These are phyloP conservation scores for Quercus mongolica DNA, from an alignment of 306 rosid genomes.

Conservation along the genomic window DNA sequence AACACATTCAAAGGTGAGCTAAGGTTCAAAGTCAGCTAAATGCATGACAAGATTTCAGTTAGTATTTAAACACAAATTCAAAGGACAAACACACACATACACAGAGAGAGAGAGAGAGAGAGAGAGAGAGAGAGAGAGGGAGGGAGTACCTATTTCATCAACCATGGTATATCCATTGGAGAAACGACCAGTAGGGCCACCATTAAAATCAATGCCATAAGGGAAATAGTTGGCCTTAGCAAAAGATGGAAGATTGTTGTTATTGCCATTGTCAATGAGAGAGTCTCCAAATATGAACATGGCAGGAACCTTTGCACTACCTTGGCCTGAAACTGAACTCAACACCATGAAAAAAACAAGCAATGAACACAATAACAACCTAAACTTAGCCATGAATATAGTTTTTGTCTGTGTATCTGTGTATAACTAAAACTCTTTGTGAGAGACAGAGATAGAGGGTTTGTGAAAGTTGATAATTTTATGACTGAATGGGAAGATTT, in stretches of 20 bases:
- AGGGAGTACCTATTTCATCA: constrained; percentile 56
- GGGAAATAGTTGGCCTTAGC: constrained; percentile 94
- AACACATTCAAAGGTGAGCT: no score
- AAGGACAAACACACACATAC: background rate
- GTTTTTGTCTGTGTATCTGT: background rate
- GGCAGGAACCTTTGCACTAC: constrained; percentile 62
- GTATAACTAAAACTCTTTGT: background rate
- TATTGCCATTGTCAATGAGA: constrained; percentile 90
- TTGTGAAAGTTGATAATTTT: background rate
- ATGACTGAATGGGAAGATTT: background rate
- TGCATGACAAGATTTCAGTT: background rate
- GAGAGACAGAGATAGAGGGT: background rate
- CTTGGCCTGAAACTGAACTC: constrained; percentile 36
- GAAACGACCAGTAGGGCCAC: constrained; percentile 92
- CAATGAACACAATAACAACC: background rate
- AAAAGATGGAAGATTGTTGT: constrained; percentile 75
- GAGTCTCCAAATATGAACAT: constrained; percentile 95
- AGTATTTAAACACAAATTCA: background rate
- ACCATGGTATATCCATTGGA: constrained; percentile 87
- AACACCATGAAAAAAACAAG: constrained; percentile 22
- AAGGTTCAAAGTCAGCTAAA: background rate
- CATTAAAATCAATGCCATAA: constrained; percentile 85
- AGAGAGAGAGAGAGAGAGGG: background rate
- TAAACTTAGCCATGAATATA: constrained; percentile 38
- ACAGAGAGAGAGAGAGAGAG: background rate